Percentiles rank a stretch among this genome's conserved stretches.
phyloP scores from a whole-genome alignment of 371 early-diverging fungal genomes.

The Mucor racemosus region DNA sequence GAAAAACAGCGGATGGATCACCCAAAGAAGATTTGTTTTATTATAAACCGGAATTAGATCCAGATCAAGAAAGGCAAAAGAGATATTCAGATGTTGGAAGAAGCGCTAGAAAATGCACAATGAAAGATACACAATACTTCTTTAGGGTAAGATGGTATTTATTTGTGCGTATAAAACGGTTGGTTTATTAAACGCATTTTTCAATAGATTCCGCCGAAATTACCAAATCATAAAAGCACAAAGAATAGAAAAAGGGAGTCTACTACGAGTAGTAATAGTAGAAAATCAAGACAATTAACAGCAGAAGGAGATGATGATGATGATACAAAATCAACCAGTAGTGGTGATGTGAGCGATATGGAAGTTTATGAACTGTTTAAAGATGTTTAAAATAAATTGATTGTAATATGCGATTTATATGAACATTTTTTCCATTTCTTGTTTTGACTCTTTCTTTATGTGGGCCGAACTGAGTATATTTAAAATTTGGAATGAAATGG shows the following conservation, averaged over 20 bases:
- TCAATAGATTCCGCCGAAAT: slow-evolving; percentile 56
- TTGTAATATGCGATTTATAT: not conserved
- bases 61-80: slow-evolving; percentile 29
- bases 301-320: slow-evolving; percentile 6
- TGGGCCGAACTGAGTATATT: too few species aligned
- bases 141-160: slow-evolving; percentile 36
- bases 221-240: slow-evolving; percentile 33
- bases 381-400: slow-evolving; percentile 13
- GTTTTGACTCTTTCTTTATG: not conserved
- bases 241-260: not conserved
- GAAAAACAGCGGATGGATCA: slow-evolving; percentile 60
- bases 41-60: slow-evolving; percentile 53
- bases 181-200: not conserved
- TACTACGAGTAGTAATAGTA: not conserved
- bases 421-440: not conserved
- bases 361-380: slow-evolving; percentile 29
- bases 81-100: slow-evolving; percentile 40
- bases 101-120: slow-evolving; percentile 57
- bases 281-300: not conserved
- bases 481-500: too few species aligned
- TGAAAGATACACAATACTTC: slow-evolving; percentile 61
- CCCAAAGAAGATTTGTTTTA: slow-evolving; percentile 57
- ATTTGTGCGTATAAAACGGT: not conserved
- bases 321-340: slow-evolving; percentile 19
- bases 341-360: slow-evolving; percentile 29